Conservation (phyloP, 768 basidiomycete species). For the Mrakia blollopis region DNA sequence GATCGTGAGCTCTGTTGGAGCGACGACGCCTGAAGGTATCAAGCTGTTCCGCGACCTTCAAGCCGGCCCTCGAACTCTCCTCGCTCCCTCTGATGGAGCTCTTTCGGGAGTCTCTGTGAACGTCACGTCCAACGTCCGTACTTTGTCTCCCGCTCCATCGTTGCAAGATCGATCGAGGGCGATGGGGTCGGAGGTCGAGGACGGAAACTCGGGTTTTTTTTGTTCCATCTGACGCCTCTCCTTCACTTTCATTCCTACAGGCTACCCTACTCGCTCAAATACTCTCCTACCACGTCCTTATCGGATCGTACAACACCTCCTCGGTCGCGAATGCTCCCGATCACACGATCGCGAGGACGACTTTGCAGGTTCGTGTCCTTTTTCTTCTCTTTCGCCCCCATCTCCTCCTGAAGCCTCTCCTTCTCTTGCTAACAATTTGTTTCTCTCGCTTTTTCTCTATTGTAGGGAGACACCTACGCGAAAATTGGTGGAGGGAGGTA, state of each 20-base stretch:
- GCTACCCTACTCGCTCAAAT: conserved; percentile 7
- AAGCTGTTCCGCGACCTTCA: conserved; percentile 1
- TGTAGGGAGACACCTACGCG: background rate
- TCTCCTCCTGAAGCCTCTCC: background rate
- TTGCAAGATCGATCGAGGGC: background rate
- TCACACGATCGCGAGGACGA: conserved; percentile 6
- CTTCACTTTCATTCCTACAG: background rate
- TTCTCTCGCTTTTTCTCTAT: background rate
- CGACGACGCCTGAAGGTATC: background rate
- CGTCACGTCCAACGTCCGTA: background rate
- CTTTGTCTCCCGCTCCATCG: background rate
- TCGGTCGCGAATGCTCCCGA: background rate
- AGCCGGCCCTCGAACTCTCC: background rate
- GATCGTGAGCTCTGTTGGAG: background rate
- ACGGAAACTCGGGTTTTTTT: background rate
- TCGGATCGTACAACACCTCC: background rate
- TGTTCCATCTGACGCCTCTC: background rate
- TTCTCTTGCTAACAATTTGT: background rate
- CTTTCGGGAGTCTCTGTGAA: background rate
- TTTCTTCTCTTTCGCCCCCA: background rate
- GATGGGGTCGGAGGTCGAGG: background rate
- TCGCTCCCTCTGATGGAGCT: conserved; percentile 4
- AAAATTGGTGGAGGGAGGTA: background rate
- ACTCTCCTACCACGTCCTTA: conserved; percentile 11
- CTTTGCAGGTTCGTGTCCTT: background rate